Percentiles rank a stretch among this genome's conserved stretches.
phyloP scores from a whole-genome alignment of 2,329 filamentous ascomycete species.

The Talaromyces sp. region DNA sequence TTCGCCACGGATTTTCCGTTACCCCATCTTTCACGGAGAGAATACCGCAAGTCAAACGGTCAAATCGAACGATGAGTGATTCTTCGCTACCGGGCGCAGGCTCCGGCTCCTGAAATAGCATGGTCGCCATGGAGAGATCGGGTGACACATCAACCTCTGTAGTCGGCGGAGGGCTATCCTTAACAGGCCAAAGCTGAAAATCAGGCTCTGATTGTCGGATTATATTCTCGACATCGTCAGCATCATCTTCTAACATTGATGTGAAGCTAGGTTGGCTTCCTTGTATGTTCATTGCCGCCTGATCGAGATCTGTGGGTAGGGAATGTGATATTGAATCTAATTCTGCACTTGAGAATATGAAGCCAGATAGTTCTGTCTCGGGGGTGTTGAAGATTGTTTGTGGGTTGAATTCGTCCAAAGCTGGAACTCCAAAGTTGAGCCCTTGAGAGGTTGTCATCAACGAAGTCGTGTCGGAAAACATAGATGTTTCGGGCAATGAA shows the following conservation, averaged over 20 bases:
- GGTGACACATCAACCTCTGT: not conserved
- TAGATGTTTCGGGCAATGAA: not conserved
- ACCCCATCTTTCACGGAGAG: conserved; percentile 68
- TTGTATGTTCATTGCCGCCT: conserved; percentile 18
- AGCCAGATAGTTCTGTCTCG: conserved; percentile 4
- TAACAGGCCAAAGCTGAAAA: conserved; percentile 38
- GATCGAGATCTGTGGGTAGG: conserved; percentile 10
- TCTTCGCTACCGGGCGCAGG: conserved; percentile 53
- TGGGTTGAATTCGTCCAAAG: conserved; percentile 11
- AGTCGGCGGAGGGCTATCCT: conserved; percentile 22
- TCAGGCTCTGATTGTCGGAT: conserved; percentile 41
- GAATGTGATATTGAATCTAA: conserved; percentile 13
- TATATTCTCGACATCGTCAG: conserved; percentile 58
- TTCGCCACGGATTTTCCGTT: conserved; percentile 70
- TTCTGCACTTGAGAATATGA: conserved; percentile 21
- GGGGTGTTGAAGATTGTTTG: conserved; percentile 7
- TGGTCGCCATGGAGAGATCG: conserved; percentile 21
- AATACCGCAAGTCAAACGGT: conserved; percentile 67
- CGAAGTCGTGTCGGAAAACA: conserved; percentile 8
- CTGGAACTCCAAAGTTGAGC: conserved; percentile 9
- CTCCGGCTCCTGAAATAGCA: conserved; percentile 48
- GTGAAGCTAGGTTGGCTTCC: conserved; percentile 32
- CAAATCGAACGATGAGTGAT: conserved; percentile 62
- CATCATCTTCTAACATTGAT: conserved; percentile 34
- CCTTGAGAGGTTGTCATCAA: not conserved